Evolutionary conservation across 225 moss, liverwort and hornwort species (phyloP), one percentile per base, ranked within the genome.

Genomic region (Neckera pumila): DNA sequence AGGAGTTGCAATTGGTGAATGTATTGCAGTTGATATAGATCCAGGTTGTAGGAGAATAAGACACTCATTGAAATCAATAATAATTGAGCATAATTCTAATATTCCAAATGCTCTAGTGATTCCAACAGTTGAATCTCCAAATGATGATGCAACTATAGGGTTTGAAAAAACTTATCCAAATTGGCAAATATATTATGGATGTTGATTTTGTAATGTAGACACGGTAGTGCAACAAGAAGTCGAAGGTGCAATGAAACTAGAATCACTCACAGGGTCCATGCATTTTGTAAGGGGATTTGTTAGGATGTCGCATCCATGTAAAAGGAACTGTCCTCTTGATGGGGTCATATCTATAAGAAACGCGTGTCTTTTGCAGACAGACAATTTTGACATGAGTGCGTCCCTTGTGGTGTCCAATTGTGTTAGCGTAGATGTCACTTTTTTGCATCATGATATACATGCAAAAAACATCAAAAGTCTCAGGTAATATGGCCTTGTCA

Each of bases 201-300:
- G 16, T 67, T 80, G 57, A 23, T 12, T 86, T 80, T 86, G 69
- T 25, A 86, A 7, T 26, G 12, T 67, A 58, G 26, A 67, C 2
- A 87, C 6, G 0, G 5, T 15, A 10, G 0, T 27, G 13, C 80
- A 87, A 36, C 70, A 87, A 33, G 80, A 4, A 13, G 20, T 0
- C 1, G 70, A 70, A 67, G 86, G 79, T n/a, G 7, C 1, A 8
- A 2, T 25, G 7, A 28, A 18, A 19, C 70, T 58, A 45, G 70
- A 27, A 9, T 79, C 5, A 34, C 10, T 43, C 14, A 70, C 19
- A 80, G 80, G 80, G 20, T 47, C 47, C 7, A 86, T 66, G 18
- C 86, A 86, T 4, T 79, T 43, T 10, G 67, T 56, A 17, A 86
- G 67, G 0, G 86, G 57, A 17, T 79, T 4, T 1, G 9, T 79